phyloP scores from a whole-genome alignment of 768 basidiomycete species.

The Boletus patriciae region DNA sequence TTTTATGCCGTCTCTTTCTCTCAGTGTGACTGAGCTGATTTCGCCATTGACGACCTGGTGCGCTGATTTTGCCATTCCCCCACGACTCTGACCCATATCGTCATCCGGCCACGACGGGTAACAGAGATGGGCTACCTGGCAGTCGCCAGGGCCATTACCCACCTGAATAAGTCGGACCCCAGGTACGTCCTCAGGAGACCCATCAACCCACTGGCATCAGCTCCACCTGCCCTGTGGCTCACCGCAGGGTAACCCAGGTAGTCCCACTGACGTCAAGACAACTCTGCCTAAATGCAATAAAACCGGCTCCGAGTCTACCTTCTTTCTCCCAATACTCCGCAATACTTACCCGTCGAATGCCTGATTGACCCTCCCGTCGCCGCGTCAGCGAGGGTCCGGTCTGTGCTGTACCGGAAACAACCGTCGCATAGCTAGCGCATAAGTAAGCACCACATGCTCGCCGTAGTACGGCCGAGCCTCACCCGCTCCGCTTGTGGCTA shows the following conservation, averaged over 20 bases:
- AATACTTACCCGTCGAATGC: no score
- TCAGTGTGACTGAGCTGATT: constrained; percentile 20
- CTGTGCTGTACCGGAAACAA: background rate
- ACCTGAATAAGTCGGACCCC: background rate
- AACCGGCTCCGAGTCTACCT: no score
- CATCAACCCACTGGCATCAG: no score
- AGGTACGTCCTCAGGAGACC: background rate
- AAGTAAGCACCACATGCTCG: background rate
- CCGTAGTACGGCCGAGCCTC: no score
- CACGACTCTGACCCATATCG: background rate
- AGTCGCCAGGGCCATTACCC: background rate
- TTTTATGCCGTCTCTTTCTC: background rate
- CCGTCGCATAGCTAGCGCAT: background rate
- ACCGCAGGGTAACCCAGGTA: no score
- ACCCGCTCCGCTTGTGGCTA: background rate
- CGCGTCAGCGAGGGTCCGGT: background rate
- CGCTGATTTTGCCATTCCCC: constrained; percentile 31
- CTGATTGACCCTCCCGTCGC: background rate
- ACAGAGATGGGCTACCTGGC: background rate
- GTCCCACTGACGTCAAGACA: background rate
- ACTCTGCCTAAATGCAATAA: background rate
- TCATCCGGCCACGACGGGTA: background rate
- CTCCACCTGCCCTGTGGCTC: background rate
- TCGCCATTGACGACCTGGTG: constrained; percentile 26
- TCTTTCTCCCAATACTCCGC: no score